Base-by-base conservation (phyloP, 1,284 basidiomycete species). In the Cutaneotrichosporon cavernicola region DNA sequence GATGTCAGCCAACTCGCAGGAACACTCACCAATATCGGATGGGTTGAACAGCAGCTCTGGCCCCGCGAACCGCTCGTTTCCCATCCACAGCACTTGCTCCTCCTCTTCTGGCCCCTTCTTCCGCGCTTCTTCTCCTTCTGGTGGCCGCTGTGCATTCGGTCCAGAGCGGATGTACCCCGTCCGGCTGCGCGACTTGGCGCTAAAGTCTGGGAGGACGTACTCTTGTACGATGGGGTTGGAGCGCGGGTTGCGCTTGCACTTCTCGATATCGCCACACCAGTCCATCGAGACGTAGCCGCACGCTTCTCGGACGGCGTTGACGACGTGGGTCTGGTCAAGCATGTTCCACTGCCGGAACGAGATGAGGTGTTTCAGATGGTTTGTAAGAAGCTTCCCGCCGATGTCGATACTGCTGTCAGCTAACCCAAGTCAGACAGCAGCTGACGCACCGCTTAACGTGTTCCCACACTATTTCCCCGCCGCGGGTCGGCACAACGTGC, bases 261-360 rank as follows among this genome's bases (percentile, higher is more conserved):
- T 79, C 77, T 94, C 89, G 65, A 94, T 80, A 80, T 96, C 92
- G 55, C 80, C 75, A 62, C 83, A 83, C 81, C 89, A 93, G 73
- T 89, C 83, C 47, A 82, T 83, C n/a, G 89, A 88, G 60, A 97
- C 89, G 78, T 90, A 97, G 78, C 91, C 92, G 76, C 91, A 94
- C 14, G 85, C 81, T 75, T 88, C 91, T 77, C 96, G 94, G 72
- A 94, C 89, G 68, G 90, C 86, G 80, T 94, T 93, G 81, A 97
- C 89, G 72, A 97, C 89, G 79, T 90, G 87, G 0, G 91, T 93
- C 81, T 69, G 90, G 75, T 97, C 93, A 87, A 94, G 93, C 90
- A 97, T 92, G 79, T 97, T 93, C 90, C 92, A 96, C 75, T 98
- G 95, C 36, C 92, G 88, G 79, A 92, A 97, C 13, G 92, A 96